Evolutionary conservation across 257 asterid species (phyloP).

Genomic region (Agastache rugosa): DNA sequence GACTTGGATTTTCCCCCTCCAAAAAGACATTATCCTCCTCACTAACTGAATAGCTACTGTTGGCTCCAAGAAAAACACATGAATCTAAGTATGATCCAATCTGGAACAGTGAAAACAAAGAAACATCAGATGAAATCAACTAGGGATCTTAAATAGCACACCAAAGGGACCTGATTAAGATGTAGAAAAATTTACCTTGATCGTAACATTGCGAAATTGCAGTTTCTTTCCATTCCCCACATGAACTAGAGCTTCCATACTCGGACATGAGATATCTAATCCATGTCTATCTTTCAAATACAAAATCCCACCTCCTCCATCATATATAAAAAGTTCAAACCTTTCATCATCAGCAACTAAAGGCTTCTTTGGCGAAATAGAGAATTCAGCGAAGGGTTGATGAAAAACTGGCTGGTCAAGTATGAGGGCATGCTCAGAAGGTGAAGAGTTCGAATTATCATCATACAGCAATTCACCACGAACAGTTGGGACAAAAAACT

Average conservation of each 20-base stretch:
- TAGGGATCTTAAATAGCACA: slow-evolving; percentile 20
- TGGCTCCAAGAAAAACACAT: slow-evolving; percentile 82
- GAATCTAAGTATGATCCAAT: slow-evolving; percentile 79
- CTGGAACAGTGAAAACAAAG: slow-evolving; percentile 54
- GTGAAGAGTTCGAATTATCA: slow-evolving; percentile 58
- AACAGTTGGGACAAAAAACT: slow-evolving; percentile 94
- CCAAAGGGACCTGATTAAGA: slow-evolving; percentile 26
- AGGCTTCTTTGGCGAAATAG: slow-evolving; percentile 79
- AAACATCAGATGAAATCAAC: slow-evolving; percentile 24
- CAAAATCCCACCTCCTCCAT: slow-evolving; percentile 91
- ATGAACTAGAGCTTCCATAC: slow-evolving; percentile 74
- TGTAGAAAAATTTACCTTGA: slow-evolving; percentile 60
- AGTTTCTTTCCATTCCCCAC: slow-evolving; percentile 93
- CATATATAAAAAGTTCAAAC: slow-evolving; percentile 76
- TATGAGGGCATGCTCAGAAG: slow-evolving; percentile 66
- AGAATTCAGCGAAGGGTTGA: slow-evolving; percentile 72
- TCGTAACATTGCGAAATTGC: slow-evolving; percentile 80
- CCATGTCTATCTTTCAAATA: slow-evolving; percentile 79
- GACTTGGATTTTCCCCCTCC: slow-evolving; percentile 60
- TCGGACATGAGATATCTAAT: slow-evolving; percentile 59
- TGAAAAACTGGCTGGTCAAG: slow-evolving; percentile 70
- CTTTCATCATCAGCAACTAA: slow-evolving; percentile 90
- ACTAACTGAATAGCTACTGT: slow-evolving; percentile 85
- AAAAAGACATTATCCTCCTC: slow-evolving; percentile 72
- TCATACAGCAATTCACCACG: slow-evolving; percentile 71